phyloP scores from a whole-genome alignment of 257 asterid species.

The Solanum ossicruentum region DNA sequence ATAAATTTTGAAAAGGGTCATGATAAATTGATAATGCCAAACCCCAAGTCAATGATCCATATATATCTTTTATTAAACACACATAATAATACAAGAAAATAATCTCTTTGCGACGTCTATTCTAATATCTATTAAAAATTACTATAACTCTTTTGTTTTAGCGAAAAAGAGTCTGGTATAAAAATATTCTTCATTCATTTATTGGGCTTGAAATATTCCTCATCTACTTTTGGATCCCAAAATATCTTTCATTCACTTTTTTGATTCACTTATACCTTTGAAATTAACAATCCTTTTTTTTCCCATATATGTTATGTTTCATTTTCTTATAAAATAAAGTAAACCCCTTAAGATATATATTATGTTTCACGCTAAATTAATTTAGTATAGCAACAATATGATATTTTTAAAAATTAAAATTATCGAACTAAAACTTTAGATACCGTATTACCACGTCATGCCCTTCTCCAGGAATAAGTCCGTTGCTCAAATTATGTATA shows the following conservation, averaged over 20 bases:
- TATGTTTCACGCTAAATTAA: neutral
- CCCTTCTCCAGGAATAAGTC: neutral
- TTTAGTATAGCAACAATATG: neutral
- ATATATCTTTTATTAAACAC: neutral
- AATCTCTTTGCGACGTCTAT: neutral
- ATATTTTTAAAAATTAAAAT: neutral
- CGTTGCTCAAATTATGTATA: neutral
- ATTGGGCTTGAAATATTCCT: too few relatives aligned
- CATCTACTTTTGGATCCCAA: accelerated
- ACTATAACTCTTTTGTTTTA: too few relatives aligned
- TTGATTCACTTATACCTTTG: too few relatives aligned
- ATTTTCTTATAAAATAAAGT: too few relatives aligned
- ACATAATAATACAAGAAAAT: neutral
- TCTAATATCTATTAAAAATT: neutral
- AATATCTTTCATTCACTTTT: too few relatives aligned
- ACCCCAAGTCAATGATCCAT: neutral
- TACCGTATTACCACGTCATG: neutral
- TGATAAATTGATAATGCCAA: neutral
- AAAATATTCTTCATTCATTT: too few relatives aligned
- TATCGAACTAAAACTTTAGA: neutral
- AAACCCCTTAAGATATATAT: too few relatives aligned
- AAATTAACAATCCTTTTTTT: too few relatives aligned
- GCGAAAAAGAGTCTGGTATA: too few relatives aligned
- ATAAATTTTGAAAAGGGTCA: too few relatives aligned
- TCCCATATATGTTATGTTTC: too few relatives aligned